phyloP scores from a whole-genome alignment of 257 asterid species.

The Parsonsia alboflavescens region DNA sequence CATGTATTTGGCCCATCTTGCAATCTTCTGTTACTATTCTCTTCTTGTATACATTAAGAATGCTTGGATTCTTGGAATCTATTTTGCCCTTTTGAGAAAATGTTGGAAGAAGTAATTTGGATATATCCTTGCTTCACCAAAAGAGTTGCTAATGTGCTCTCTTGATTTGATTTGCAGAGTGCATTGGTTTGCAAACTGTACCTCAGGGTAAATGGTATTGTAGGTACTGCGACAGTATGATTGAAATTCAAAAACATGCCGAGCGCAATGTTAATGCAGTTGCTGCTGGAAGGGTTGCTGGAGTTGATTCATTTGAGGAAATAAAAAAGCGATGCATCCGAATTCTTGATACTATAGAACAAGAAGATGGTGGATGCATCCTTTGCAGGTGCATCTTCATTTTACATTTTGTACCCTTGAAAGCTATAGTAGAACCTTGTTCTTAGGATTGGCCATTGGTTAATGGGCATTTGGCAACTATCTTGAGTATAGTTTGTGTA shows the following conservation, averaged over 20 bases:
- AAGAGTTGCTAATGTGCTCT: not conserved
- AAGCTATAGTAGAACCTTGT: slow-evolving; percentile 11
- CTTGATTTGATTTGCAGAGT: slow-evolving; percentile 40
- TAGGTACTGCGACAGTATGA: slow-evolving; percentile 57
- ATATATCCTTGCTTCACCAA: not conserved
- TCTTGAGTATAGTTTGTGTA: not conserved
- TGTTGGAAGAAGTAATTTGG: not conserved
- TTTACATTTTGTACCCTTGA: slow-evolving; percentile 13
- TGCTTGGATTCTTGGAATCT: not conserved
- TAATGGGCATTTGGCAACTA: not conserved
- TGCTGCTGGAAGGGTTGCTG: slow-evolving; percentile 92
- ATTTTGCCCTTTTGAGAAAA: not conserved
- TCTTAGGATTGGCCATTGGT: not conserved
- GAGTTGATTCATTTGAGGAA: slow-evolving; percentile 67
- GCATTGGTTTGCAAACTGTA: slow-evolving; percentile 44
- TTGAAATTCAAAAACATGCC: slow-evolving; percentile 49
- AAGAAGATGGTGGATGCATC: slow-evolving; percentile 68
- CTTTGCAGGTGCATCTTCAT: slow-evolving; percentile 70
- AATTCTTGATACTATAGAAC: slow-evolving; percentile 45
- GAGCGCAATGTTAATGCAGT: slow-evolving; percentile 62
- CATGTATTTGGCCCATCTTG: not conserved
- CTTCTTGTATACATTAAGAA: not conserved
- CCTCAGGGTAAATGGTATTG: slow-evolving; percentile 80
- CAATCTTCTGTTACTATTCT: not conserved
- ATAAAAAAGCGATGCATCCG: slow-evolving; percentile 73